These are phyloP conservation scores for Ophiostoma himal-ulmi DNA, from an alignment of 2,329 filamentous ascomycete species.

Conservation along the genomic window DNA sequence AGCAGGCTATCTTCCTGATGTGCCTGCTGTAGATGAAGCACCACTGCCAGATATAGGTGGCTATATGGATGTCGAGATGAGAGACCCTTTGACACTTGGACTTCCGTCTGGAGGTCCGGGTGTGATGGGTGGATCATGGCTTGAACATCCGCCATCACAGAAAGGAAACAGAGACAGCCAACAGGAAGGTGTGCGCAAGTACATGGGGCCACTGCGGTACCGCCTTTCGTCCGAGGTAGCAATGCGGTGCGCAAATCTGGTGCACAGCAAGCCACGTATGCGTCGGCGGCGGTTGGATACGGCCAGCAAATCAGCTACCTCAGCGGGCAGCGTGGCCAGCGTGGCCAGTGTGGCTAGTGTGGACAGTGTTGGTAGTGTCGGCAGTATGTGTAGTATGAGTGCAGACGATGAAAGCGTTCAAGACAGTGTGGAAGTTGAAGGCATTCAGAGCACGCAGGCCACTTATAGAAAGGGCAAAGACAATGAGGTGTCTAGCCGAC, in stretches of 20 bases:
- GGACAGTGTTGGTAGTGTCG: neutral
- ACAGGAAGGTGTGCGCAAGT: conserved; percentile 25
- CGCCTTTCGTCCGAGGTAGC: conserved; percentile 32
- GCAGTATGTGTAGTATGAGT: neutral
- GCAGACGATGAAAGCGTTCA: neutral
- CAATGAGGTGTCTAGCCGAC: neutral
- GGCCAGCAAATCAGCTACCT: neutral
- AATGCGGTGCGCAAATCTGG: conserved; percentile 32
- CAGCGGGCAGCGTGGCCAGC: neutral
- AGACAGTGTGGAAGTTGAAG: neutral
- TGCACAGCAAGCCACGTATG: conserved; percentile 35
- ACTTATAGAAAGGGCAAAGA: neutral
- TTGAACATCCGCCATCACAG: neutral
- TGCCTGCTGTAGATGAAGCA: neutral
- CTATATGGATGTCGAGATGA: conserved; percentile 6
- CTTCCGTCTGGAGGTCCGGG: conserved; percentile 12
- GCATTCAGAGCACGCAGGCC: neutral
- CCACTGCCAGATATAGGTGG: neutral
- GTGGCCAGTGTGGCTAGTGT: neutral
- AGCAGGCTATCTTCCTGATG: neutral
- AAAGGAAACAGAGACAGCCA: neutral
- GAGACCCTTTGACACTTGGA: neutral
- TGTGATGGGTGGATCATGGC: conserved; percentile 16
- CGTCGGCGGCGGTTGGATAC: conserved; percentile 28
- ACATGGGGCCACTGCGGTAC: conserved; percentile 28